Evolutionary conservation across 192 early-diverging fungal species (phyloP), one percentile per base, ranked within the genome.

Genomic region (Dissophora globulifera): DNA sequence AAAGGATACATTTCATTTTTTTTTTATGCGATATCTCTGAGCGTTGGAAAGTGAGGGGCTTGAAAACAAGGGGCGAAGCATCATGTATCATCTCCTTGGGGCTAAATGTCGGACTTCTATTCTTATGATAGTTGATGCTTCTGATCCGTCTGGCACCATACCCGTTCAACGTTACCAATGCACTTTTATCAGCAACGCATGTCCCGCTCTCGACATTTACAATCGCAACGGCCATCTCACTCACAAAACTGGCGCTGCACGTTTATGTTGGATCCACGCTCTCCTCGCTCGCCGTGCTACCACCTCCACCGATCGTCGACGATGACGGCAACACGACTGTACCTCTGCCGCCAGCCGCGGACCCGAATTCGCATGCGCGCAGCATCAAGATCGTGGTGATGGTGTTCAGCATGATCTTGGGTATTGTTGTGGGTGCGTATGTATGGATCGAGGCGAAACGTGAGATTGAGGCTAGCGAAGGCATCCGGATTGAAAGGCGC

Each of bases 131-230:
- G 89, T 70, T 92, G 20, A 75, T 89, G 50, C 46, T 88, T 0
- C 63, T 93, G 33, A 90, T 93, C 70, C 81, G 91, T 11, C 46
- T 93, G 23, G 88, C 90, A 9, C 91, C 91, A 13, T 93, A 93
- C 67, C 91, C 91, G 9, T 91, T 87, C 79, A 87, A 84, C 49
- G 65, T 93, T 23, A 78, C 89, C 56, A 89, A 89, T 50, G 81
- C 82, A 0, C 58, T 88, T 11, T 79, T 89, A 29, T 80, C 86
- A 6, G 84, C 86, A 2, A 88, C 86, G 4, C 61, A 83, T 33
- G 82, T 89, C 29, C 78, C 88, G 17, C 52, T 87, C 26, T 47
- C 45, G 20, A 61, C 78, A 1, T 89, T 82, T 47, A 30, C 71
- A 9, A 26, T 81, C 16, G 88, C 84, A 10, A 89, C 88, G 32